Evolutionary conservation across 2,329 filamentous ascomycete genomes (phyloP).

Genomic region (Chrysoporthe cubensis): DNA sequence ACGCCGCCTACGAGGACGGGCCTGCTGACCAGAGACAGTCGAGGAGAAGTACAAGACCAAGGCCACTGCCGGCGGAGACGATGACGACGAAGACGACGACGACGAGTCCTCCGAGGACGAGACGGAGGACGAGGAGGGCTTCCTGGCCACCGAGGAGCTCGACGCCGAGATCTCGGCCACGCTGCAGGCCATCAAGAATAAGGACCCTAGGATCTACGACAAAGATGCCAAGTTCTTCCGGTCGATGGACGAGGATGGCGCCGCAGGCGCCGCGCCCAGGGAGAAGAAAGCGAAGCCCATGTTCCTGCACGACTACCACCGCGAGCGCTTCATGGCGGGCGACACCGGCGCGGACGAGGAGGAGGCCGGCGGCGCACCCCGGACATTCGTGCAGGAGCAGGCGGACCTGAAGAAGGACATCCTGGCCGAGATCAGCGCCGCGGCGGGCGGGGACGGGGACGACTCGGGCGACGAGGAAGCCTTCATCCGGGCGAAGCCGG

Average conservation of each 20-base stretch:
- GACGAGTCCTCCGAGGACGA: constrained; percentile 74
- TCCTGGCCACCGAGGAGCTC: constrained; percentile 81
- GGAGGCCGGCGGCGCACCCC: constrained; percentile 51
- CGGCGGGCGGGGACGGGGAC: constrained; percentile 52
- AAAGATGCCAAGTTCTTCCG: constrained; percentile 77
- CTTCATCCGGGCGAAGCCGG: constrained; percentile 74
- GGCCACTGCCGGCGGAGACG: constrained; percentile 44
- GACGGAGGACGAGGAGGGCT: constrained; percentile 87
- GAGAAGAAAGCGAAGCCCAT: constrained; percentile 80
- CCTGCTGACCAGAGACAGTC: constrained; percentile 55
- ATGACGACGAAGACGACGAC: constrained; percentile 54
- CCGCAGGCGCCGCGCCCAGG: constrained; percentile 35
- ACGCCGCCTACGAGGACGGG: no score
- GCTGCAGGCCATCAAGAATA: constrained; percentile 82
- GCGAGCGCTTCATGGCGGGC: constrained; percentile 82
- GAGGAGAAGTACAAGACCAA: constrained; percentile 78
- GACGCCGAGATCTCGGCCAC: constrained; percentile 88
- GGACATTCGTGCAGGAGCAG: constrained; percentile 88
- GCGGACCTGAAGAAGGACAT: constrained; percentile 78
- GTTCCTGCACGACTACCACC: constrained; percentile 87
- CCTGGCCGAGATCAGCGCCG: constrained; percentile 78
- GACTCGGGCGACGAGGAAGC: constrained; percentile 67
- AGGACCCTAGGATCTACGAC: constrained; percentile 92
- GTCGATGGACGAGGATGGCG: constrained; percentile 57
- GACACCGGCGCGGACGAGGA: constrained; percentile 61